phyloP scores from a whole-genome alignment of 257 asterid species.

The Nicotiana knightiana region DNA sequence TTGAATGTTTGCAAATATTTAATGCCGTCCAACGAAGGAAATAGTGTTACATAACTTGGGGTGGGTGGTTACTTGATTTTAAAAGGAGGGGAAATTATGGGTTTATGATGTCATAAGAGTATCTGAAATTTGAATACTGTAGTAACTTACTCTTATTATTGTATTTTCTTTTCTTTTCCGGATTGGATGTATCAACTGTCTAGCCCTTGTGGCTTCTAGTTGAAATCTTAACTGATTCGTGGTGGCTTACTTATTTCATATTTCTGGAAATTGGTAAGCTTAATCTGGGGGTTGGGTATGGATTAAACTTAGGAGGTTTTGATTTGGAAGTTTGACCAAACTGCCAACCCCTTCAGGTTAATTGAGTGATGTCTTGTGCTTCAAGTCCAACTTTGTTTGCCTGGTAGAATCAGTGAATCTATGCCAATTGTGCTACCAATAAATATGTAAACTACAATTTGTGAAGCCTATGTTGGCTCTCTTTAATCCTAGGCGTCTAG shows the following conservation, averaged over 20 bases:
- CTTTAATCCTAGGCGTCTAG: background rate
- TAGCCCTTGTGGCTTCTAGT: background rate
- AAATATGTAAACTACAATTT: background rate
- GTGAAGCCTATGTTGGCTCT: background rate
- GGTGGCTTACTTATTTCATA: background rate
- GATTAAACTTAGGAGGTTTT: background rate
- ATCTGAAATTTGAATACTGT: background rate
- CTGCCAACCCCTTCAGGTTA: background rate
- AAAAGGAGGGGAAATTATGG: background rate
- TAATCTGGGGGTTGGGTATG: background rate
- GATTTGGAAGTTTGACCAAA: background rate
- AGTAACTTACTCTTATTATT: background rate
- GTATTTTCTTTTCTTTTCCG: background rate
- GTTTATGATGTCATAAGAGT: background rate
- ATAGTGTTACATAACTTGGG: background rate
- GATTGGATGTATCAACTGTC: background rate
- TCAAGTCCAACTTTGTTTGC: background rate
- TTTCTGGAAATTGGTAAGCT: background rate
- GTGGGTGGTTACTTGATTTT: background rate
- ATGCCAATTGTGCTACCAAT: background rate
- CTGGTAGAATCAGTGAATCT: background rate
- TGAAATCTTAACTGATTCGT: background rate
- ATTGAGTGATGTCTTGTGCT: background rate
- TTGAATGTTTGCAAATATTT: background rate
- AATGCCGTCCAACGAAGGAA: background rate